These are phyloP conservation scores for Tetrahymena borealis DNA, from an alignment of 73 alveolate genomes.

Conservation along the genomic window DNA sequence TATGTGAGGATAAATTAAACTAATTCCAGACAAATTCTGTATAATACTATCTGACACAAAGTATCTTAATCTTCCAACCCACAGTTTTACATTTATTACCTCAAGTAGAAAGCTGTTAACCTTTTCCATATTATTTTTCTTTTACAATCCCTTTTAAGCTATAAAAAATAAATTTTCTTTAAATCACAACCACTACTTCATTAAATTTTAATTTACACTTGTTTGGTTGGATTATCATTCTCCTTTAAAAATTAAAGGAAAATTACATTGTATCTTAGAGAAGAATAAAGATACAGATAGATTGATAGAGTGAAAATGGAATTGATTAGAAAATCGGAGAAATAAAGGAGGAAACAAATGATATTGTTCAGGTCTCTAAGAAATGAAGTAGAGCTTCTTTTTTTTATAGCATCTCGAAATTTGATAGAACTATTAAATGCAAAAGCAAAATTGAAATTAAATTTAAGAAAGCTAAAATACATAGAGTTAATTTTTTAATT, in stretches of 20 bases:
- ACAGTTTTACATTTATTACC: not conserved
- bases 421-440: not conserved
- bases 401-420: too few relatives aligned
- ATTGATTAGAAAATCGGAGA: too few relatives aligned
- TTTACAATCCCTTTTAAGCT: not conserved
- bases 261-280: not conserved
- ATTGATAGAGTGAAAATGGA: too few relatives aligned
- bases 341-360: too few relatives aligned
- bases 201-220: not conserved
- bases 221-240: not conserved
- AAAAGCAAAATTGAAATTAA: not conserved
- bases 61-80: too few relatives aligned
- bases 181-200: not conserved
- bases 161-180: not conserved
- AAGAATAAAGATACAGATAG: too few relatives aligned
- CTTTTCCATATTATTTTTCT: not conserved
- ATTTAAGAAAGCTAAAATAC: not conserved
- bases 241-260: too few relatives aligned
- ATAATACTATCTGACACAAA: too few relatives aligned
- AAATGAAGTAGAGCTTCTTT: too few relatives aligned
- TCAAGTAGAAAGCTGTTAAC: not conserved
- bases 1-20: not conserved
- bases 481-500: not conserved
- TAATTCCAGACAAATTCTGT: not conserved
- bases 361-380: too few relatives aligned